phyloP scores from a whole-genome alignment of 257 asterid genomes.

The Plectranthus barbatus region DNA sequence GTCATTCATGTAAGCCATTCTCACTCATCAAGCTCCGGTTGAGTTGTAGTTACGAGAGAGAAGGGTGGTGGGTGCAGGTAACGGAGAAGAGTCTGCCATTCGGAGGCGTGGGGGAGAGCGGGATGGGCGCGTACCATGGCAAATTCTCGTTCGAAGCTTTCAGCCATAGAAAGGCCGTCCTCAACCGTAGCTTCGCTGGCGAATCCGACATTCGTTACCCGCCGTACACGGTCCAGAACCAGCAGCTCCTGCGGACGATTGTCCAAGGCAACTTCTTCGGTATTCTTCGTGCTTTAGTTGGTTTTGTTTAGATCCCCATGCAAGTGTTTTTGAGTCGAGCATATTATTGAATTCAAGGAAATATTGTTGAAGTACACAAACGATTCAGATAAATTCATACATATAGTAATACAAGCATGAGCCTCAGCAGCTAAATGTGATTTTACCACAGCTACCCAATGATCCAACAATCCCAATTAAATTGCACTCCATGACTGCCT shows the following conservation, averaged over 20 bases:
- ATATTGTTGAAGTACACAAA: too few relatives aligned
- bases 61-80: conserved; percentile 41
- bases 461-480: conserved; percentile 48
- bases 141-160: conserved; percentile 72
- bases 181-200: conserved; percentile 48
- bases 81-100: conserved; percentile 52
- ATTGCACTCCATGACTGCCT: conserved; percentile 46
- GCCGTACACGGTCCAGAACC: conserved; percentile 59
- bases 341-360: too few relatives aligned
- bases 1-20: conserved; percentile 46
- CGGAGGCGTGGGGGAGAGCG: conserved; percentile 95
- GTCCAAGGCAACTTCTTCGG: conserved; percentile 41
- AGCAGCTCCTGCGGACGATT: conserved; percentile 37
- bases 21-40: neutral
- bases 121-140: conserved; percentile 91
- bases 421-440: neutral
- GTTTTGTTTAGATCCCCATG: conserved; percentile 13
- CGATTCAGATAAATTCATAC: too few relatives aligned
- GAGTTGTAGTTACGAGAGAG: too few relatives aligned
- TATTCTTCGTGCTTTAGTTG: conserved; percentile 49
- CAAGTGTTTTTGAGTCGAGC: too few relatives aligned
- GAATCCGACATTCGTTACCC: conserved; percentile 73
- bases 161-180: conserved; percentile 81
- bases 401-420: too few relatives aligned
- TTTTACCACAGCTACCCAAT: neutral